phyloP scores from a whole-genome alignment of 768 basidiomycete species.

The Daedalea quercina region DNA sequence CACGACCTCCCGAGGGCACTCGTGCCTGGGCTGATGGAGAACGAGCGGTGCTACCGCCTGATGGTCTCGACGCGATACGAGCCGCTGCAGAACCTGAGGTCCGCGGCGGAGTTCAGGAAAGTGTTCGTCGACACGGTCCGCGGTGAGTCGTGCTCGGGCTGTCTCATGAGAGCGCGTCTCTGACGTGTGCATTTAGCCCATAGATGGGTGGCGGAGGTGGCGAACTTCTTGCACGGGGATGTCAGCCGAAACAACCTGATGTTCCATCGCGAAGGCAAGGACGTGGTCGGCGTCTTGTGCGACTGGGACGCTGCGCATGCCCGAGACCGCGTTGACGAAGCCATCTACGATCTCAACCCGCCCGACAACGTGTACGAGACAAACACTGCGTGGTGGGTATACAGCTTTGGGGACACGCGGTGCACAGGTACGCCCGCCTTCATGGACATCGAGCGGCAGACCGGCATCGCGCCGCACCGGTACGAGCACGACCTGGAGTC shows the following conservation, averaged over 20 bases:
- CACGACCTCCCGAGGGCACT: constrained; percentile 10
- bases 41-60: constrained; percentile 14
- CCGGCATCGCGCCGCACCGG: not conserved
- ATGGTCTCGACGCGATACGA: constrained; percentile 15
- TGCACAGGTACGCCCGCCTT: constrained; percentile 21
- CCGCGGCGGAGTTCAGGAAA: constrained; percentile 20
- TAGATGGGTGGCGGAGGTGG: constrained; percentile 16
- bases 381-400: not conserved
- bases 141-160: constrained; percentile 16
- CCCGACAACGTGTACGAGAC: not conserved
- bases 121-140: constrained; percentile 25
- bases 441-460: constrained; percentile 24
- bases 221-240: constrained; percentile 24
- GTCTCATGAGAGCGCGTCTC: not conserved
- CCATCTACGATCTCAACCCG: not conserved
- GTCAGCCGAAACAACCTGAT: constrained; percentile 27
- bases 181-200: constrained; percentile 14
- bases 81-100: constrained; percentile 18
- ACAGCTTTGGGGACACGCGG: not conserved
- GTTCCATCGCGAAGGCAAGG: constrained; percentile 12
- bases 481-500: constrained; percentile 9
- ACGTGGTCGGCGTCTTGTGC: constrained; percentile 19
- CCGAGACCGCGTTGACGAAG: not conserved
- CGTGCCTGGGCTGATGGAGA: not conserved
- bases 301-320: constrained; percentile 23